Evolutionary conservation across 768 basidiomycete genomes (phyloP).

Genomic region (Boletus subparvulus): DNA sequence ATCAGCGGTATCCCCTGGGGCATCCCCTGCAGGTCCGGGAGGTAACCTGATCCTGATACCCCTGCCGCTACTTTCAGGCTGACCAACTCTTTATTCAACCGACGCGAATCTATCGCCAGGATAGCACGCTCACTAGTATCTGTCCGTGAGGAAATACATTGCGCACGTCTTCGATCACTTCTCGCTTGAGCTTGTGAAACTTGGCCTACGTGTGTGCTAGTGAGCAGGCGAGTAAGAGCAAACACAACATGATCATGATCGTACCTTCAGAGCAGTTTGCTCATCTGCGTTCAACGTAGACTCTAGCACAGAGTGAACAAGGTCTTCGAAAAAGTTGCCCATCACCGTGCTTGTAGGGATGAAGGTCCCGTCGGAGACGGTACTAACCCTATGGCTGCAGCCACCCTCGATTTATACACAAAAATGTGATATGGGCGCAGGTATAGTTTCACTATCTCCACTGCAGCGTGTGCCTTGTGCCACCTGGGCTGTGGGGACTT

Average conservation of each 20-base stretch:
- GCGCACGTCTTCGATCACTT: slow-evolving; percentile 30
- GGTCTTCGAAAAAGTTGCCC: slow-evolving; percentile 33
- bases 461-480: neutral
- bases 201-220: slow-evolving; percentile 18
- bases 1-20: neutral
- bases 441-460: neutral
- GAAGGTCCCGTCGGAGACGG: neutral
- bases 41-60: slow-evolving; percentile 25
- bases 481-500: neutral
- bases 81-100: neutral
- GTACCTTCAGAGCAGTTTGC: slow-evolving; percentile 26
- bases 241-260: neutral
- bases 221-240: neutral
- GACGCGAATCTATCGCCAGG: neutral
- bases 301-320: slow-evolving; percentile 22
- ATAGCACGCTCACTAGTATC: slow-evolving; percentile 21
- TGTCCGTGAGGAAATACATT: slow-evolving; percentile 29
- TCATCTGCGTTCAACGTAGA: slow-evolving; percentile 22
- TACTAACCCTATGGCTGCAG: neutral
- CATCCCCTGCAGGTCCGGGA: slow-evolving; percentile 11
- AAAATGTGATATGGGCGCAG: neutral
- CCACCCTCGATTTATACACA: neutral
- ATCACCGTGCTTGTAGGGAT: slow-evolving; percentile 3
- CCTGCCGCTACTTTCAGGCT: slow-evolving; percentile 27
- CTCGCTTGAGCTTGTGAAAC: slow-evolving; percentile 30